Evolutionary conservation across 805 yeast species (phyloP).

Genomic region (Wickerhamomyces subpelliculosus): DNA sequence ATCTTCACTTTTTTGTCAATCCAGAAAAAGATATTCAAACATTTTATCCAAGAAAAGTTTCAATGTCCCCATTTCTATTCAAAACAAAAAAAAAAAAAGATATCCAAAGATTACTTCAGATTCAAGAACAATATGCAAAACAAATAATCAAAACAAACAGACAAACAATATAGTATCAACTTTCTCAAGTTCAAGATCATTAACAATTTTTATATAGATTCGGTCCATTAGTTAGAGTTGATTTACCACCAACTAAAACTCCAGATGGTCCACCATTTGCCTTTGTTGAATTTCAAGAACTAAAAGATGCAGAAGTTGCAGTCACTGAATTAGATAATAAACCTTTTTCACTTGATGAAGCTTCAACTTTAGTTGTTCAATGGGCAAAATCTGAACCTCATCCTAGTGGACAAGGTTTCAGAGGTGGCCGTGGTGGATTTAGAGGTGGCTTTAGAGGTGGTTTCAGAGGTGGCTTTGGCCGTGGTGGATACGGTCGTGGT

Average conservation of each 20-base stretch:
- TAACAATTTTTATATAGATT: constrained; percentile 26
- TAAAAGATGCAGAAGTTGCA: constrained; percentile 49
- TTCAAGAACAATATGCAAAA: too few relatives aligned
- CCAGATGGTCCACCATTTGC: constrained; percentile 56
- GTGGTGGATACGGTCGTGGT: constrained; percentile 10
- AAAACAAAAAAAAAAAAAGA: background rate
- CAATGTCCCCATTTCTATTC: background rate
- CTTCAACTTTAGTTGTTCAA: constrained; percentile 40
- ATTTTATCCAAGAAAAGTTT: background rate
- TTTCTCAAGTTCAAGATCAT: background rate
- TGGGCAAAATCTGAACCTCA: constrained; percentile 51
- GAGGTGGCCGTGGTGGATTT: constrained; percentile 11
- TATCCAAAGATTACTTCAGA: too few relatives aligned
- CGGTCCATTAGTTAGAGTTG: constrained; percentile 52
- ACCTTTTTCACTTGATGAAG: constrained; percentile 33
- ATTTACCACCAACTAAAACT: constrained; percentile 56
- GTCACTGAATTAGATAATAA: constrained; percentile 39
- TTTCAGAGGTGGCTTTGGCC: constrained; percentile 8
- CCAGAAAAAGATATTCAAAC: background rate
- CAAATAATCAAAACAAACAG: background rate
- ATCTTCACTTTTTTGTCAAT: too few relatives aligned
- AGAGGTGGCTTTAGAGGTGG: constrained; percentile 12
- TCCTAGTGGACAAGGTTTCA: constrained; percentile 26
- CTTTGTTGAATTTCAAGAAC: constrained; percentile 50
- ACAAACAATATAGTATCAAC: too few relatives aligned